Conservation (phyloP, 805 yeast genomes). For the Saccharomycopsis selenospora region DNA sequence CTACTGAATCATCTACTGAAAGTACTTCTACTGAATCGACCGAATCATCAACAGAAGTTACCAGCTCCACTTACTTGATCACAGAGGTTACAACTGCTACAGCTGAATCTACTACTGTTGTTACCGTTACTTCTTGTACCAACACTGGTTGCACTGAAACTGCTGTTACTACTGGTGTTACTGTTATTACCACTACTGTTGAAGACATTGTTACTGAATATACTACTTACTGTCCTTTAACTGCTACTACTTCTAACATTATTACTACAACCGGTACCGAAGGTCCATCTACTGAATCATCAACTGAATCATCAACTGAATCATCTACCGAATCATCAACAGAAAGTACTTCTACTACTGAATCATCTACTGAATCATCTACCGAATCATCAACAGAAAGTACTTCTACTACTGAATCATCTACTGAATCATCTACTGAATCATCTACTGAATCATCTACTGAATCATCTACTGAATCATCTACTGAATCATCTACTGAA, state of each 20-base stretch:
- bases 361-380: not conserved
- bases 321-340: not conserved
- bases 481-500: not conserved
- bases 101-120: constrained; percentile 26
- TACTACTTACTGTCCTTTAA: constrained; percentile 28
- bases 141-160: constrained; percentile 22
- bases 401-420: not conserved
- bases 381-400: too few species aligned
- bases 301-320: not conserved
- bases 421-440: not conserved
- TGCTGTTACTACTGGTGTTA: constrained; percentile 26
- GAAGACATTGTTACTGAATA: constrained; percentile 24
- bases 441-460: not conserved
- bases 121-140: constrained; percentile 26
- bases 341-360: too few species aligned
- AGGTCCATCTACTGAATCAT: not conserved
- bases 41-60: not conserved
- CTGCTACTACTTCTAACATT: constrained; percentile 11
- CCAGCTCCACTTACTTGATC: not conserved
- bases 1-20: not conserved
- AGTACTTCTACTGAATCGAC: not conserved
- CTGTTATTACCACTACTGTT: constrained; percentile 24
- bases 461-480: not conserved
- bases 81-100: constrained; percentile 3
- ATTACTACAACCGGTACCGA: not conserved